Evolutionary conservation across 139 green algal species (phyloP).

Genomic region (Axilococcus clingmanii): DNA sequence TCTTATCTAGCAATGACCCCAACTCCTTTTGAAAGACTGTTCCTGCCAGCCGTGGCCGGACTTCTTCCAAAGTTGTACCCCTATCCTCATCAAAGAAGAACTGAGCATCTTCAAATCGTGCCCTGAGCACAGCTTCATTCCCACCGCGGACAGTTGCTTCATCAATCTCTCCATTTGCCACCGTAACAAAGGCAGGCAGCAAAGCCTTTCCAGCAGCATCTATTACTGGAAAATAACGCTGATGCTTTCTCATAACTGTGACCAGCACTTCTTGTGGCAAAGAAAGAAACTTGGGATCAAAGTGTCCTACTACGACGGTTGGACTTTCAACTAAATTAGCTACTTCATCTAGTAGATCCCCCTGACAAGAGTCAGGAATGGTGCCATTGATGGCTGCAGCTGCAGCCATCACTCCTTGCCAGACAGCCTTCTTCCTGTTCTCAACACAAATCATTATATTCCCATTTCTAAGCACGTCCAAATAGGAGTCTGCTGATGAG

Average conservation of each 20-base stretch:
- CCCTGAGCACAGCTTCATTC: slow-evolving; percentile 92
- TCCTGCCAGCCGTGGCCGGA: slow-evolving; percentile 59
- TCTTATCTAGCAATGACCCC: slow-evolving; percentile 91
- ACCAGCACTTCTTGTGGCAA: slow-evolving; percentile 92
- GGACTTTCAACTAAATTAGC: slow-evolving; percentile 86
- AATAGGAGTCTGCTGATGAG: slow-evolving; percentile 52
- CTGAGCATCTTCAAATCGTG: slow-evolving; percentile 91
- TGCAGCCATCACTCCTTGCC: slow-evolving; percentile 38
- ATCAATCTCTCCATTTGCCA: slow-evolving; percentile 87
- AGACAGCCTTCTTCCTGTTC: slow-evolving; percentile 54
- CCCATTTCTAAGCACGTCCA: slow-evolving; percentile 27
- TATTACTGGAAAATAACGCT: slow-evolving; percentile 97
- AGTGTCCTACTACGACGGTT: slow-evolving; percentile 68
- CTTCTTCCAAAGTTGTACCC: slow-evolving; percentile 55
- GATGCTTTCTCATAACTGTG: slow-evolving; percentile 99
- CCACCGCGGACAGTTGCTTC: slow-evolving; percentile 54
- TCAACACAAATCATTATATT: slow-evolving; percentile 53
- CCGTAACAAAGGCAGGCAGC: slow-evolving; percentile 84
- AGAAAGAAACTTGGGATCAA: slow-evolving; percentile 71
- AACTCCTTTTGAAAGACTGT: slow-evolving; percentile 90
- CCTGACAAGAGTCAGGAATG: slow-evolving; percentile 46
- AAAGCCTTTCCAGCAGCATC: slow-evolving; percentile 39
- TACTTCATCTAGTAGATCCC: slow-evolving; percentile 73
- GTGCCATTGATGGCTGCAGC: slow-evolving; percentile 20
- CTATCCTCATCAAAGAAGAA: slow-evolving; percentile 96